Base-by-base conservation (phyloP, 345 rosid species). In the Mangifera indica region DNA sequence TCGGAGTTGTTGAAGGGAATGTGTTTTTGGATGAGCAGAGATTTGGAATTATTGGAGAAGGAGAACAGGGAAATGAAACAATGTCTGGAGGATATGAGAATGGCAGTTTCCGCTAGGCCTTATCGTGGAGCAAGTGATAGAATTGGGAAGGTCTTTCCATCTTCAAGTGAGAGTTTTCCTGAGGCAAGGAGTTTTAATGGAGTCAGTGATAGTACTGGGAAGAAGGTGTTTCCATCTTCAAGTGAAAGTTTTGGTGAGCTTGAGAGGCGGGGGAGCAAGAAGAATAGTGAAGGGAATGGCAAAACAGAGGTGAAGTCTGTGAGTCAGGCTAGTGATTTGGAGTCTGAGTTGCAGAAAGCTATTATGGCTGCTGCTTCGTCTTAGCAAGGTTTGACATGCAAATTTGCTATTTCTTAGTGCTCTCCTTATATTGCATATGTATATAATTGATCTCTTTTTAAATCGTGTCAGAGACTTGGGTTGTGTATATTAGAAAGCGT, bases 331-430 rank as follows among this genome's bases (percentile, higher is more conserved):
- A 77, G 71, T 60, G 86, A 84, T 54, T 74, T 86, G 78, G 89
- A 85, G 78, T 83, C 81, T 73, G 82, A 86, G 72, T 79, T 88
- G 78, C 83, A 82, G 75, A 85, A 73, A 78, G 89, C 88, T 62
- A 83, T 86, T 24, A 86, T 79, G 72, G 84, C 87, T 72, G 84
- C 87, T 72, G 86, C 92, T 59, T 77, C 89, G 53, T 71, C 72
- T 59, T 76, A 76, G 71, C 48, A 40, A 76, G 75, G 80, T 70
- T 65, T 32, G 69, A 69, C 40, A 71, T 49, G 32, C 70, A 42
- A 5, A 22, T 15, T 44, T 45, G 40, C 17, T 6, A 25, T 26
- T 58, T 59, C 15, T n/a, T 25, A 6, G 57, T 15, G 25, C 66
- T 13, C 54, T 14, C 17, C 37, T 57, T 51, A 18, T 32, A 57